Evolutionary conservation across 768 basidiomycete genomes (phyloP).

Genomic region (Chlorophyllum brunneum): DNA sequence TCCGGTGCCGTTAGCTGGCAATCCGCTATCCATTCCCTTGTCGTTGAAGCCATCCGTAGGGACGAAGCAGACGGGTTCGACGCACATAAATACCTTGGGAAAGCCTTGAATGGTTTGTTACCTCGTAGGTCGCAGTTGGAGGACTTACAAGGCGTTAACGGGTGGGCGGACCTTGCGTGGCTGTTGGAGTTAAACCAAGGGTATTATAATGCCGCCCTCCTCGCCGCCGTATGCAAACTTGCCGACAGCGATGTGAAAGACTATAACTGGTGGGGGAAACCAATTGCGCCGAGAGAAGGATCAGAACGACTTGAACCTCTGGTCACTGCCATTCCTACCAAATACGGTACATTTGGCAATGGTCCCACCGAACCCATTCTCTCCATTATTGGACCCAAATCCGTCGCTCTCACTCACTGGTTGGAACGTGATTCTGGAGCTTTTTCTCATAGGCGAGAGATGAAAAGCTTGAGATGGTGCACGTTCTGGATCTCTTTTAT

Average conservation of each 20-base stretch:
- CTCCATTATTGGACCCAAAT: slow-evolving; percentile 11
- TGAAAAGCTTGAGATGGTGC: slow-evolving; percentile 3
- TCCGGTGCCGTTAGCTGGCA: slow-evolving; percentile 19
- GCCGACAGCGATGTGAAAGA: neutral
- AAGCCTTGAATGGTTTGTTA: slow-evolving; percentile 22
- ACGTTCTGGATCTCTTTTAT: neutral
- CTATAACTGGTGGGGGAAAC: slow-evolving; percentile 14
- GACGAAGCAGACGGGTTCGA: slow-evolving; percentile 15
- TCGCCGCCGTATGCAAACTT: slow-evolving; percentile 21
- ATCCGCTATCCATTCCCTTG: slow-evolving; percentile 20
- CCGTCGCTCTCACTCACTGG: slow-evolving; percentile 13
- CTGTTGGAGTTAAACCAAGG: slow-evolving; percentile 24
- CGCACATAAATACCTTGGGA: slow-evolving; percentile 19
- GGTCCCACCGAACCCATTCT: slow-evolving; percentile 6
- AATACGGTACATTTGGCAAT: neutral
- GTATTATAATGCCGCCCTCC: slow-evolving; percentile 22
- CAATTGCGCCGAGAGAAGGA: slow-evolving; percentile 9
- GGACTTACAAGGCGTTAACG: slow-evolving; percentile 15
- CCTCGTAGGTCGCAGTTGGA: slow-evolving; percentile 17
- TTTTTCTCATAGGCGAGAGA: neutral
- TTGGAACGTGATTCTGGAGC: slow-evolving; percentile 2
- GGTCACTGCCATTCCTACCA: slow-evolving; percentile 9
- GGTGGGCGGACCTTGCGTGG: slow-evolving; percentile 24
- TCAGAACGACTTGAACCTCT: slow-evolving; percentile 9
- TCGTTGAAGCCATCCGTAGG: slow-evolving; percentile 22